Conservation (phyloP, 208 protist species). For the Vickermania ingenoplastis region DNA sequence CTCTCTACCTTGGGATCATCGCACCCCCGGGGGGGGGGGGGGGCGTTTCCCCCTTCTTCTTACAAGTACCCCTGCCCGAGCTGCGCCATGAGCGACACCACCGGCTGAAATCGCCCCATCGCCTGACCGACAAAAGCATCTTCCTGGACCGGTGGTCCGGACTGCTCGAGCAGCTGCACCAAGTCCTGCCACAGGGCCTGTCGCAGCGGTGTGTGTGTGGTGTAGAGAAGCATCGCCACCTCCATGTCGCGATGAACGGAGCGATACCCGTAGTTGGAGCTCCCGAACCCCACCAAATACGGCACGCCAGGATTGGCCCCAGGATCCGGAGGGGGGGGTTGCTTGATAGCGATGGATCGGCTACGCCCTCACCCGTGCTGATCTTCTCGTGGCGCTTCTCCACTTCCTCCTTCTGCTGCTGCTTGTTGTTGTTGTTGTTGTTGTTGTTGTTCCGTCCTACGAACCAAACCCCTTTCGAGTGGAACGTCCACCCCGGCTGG, state of each 20-base stretch:
- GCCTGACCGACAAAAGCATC: conserved; percentile 36
- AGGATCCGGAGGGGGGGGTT: too few relatives aligned
- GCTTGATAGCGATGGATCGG: too few relatives aligned
- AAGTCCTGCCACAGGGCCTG: conserved; percentile 49
- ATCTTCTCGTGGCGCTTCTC: background rate
- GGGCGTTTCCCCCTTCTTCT: too few relatives aligned
- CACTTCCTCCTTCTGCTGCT: too few relatives aligned
- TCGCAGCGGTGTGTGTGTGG: conserved; percentile 35
- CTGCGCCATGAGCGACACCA: conserved; percentile 61
- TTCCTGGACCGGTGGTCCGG: conserved; percentile 29
- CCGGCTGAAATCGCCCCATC: conserved; percentile 62
- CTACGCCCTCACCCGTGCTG: background rate
- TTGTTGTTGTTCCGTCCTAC: background rate
- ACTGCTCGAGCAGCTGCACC: conserved; percentile 35
- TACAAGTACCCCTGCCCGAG: conserved; percentile 69
- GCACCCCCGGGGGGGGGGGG: too few relatives aligned
- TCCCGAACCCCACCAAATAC: conserved; percentile 74
- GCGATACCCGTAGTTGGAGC: conserved; percentile 84
- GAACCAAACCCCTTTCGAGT: conserved; percentile 83
- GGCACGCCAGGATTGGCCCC: conserved; percentile 11
- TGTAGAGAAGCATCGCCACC: conserved; percentile 57
- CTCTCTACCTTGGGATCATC: too few relatives aligned
- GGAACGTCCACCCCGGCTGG: conserved; percentile 59
- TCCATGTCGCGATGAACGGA: conserved; percentile 82
- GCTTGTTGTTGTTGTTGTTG: conserved; percentile 2